phyloP scores from a whole-genome alignment of 202 grass and related monocot species.

The Hordeum pubiflorum region DNA sequence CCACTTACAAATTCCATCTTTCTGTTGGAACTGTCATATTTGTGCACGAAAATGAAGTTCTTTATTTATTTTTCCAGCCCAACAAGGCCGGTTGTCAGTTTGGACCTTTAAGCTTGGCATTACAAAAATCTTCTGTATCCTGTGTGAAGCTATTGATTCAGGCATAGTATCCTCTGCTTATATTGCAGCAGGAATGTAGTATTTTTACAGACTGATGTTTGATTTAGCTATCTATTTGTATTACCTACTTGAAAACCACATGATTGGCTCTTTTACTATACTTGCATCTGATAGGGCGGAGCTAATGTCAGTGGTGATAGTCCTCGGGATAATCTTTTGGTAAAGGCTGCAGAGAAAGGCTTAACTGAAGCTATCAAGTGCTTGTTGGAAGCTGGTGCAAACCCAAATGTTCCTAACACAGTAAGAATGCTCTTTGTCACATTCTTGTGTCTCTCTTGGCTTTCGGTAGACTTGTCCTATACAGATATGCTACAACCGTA shows the following conservation, averaged over 20 bases:
- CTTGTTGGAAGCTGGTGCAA: background rate
- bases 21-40: background rate
- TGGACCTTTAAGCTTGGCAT: background rate
- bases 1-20: background rate
- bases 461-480: background rate
- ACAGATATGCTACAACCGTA: background rate
- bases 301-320: conserved; percentile 29
- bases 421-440: conserved; percentile 11
- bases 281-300: conserved; percentile 37
- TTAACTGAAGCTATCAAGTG: conserved; percentile 34
- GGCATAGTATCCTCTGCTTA: background rate
- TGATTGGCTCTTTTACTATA: background rate
- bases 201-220: background rate
- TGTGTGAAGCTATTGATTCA: conserved; percentile 36
- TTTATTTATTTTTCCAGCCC: conserved; percentile 19
- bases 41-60: background rate
- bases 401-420: conserved; percentile 20
- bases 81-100: background rate
- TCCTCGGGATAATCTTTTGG: background rate
- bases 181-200: background rate
- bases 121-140: conserved; percentile 2
- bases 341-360: conserved; percentile 12
- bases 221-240: background rate
- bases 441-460: background rate
- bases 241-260: background rate